Conservation (phyloP, 31 red algal species). For the Odonthalia washingtoniensis region DNA sequence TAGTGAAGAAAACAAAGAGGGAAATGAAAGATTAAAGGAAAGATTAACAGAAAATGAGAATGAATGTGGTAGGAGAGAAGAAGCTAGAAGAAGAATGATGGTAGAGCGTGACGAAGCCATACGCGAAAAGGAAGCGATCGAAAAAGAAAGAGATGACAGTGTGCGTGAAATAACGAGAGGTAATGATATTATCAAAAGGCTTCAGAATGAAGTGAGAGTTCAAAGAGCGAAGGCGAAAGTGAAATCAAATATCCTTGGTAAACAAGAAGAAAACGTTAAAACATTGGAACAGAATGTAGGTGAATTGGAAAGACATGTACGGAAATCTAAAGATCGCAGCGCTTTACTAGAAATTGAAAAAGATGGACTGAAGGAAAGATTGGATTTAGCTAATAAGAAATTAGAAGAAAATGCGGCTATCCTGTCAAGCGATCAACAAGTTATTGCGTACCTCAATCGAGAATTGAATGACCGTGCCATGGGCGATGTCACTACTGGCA, state of each 20-base stretch:
- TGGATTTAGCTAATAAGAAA: constrained; percentile 38
- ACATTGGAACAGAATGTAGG: constrained; percentile 27
- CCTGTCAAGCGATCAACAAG: constrained; percentile 53
- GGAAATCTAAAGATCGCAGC: constrained; percentile 33
- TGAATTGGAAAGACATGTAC: constrained; percentile 45
- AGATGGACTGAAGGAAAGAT: constrained; percentile 50
- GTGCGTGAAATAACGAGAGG: constrained; percentile 39
- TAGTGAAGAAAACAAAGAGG: neutral
- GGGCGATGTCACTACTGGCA: constrained; percentile 2
- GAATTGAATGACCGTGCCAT: constrained; percentile 63
- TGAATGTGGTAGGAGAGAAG: neutral
- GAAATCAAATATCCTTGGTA: constrained; percentile 33
- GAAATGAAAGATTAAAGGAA: neutral
- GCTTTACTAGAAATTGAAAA: constrained; percentile 63
- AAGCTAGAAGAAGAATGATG: neutral
- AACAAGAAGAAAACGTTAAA: constrained; percentile 44
- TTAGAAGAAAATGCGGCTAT: constrained; percentile 62
- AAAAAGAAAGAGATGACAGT: neutral
- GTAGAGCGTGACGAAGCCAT: neutral
- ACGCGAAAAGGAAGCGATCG: constrained; percentile 1
- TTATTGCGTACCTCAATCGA: constrained; percentile 71
- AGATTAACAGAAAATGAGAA: neutral
- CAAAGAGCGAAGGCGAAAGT: constrained; percentile 42
- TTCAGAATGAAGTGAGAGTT: constrained; percentile 49
- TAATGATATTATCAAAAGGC: constrained; percentile 30